A percentile compares a stretch with the other conserved stretches of the same genome.
Conservation (phyloP, 768 basidiomycete species). For the Chlorophyllum brunneum region DNA sequence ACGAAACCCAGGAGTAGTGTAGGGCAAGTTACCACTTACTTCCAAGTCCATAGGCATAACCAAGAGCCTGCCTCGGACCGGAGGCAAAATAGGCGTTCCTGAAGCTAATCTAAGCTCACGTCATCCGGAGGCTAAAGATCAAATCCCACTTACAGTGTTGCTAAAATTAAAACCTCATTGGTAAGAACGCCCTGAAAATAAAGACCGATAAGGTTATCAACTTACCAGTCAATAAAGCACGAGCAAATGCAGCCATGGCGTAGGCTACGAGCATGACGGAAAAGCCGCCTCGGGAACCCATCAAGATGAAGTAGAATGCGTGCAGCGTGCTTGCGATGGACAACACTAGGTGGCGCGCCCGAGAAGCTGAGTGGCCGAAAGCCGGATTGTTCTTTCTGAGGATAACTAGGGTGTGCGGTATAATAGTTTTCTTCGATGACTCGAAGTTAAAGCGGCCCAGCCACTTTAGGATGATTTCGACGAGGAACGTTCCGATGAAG, state of each 20-base stretch:
- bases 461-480: conserved; percentile 40
- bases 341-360: conserved; percentile 37
- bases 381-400: conserved; percentile 12
- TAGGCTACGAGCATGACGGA: conserved; percentile 44
- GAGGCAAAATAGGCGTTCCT: conserved; percentile 48
- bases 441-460: conserved; percentile 35
- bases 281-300: conserved; percentile 43
- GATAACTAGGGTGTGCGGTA: conserved; percentile 20
- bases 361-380: conserved; percentile 31
- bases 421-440: conserved; percentile 14
- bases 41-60: conserved; percentile 45
- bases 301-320: conserved; percentile 41
- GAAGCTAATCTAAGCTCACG: not conserved
- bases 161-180: conserved; percentile 17
- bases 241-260: conserved; percentile 41
- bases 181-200: not conserved
- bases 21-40: conserved; percentile 27
- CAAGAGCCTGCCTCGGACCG: conserved; percentile 37
- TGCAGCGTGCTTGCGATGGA: conserved; percentile 37
- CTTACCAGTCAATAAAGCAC: conserved; percentile 45
- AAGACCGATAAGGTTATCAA: conserved; percentile 8
- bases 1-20: not conserved
- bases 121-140: not conserved
- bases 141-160: conserved; percentile 30
- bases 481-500: conserved; percentile 39